These are phyloP conservation scores for Inga laurina DNA, from an alignment of 306 rosid genomes.

Conservation along the genomic window DNA sequence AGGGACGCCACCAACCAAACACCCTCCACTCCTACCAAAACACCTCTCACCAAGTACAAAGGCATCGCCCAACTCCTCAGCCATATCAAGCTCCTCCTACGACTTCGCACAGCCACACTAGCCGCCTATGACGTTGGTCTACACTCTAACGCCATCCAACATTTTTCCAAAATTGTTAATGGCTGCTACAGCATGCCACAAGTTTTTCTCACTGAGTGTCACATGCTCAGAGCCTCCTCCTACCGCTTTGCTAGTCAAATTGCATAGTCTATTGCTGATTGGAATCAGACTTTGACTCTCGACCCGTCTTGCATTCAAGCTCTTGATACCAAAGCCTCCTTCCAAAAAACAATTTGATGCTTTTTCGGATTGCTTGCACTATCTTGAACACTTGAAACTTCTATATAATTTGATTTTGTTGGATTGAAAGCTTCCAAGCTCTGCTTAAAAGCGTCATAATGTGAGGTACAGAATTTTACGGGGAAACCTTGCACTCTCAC, in stretches of 20 bases:
- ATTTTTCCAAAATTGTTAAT: constrained; percentile 82
- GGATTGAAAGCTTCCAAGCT: constrained; percentile 86
- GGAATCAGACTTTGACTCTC: constrained; percentile 76
- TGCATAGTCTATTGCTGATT: constrained; percentile 83
- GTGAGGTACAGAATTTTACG: constrained; percentile 63
- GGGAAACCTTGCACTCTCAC: constrained; percentile 75
- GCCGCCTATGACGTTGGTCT: constrained; percentile 89
- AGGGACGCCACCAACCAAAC: constrained; percentile 41
- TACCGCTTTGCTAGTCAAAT: constrained; percentile 72
- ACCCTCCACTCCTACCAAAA: constrained; percentile 56
- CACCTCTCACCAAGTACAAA: constrained; percentile 52
- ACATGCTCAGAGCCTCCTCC: constrained; percentile 75
- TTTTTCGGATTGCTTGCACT: constrained; percentile 83
- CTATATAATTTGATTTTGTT: constrained; percentile 78
- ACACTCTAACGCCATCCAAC: constrained; percentile 87
- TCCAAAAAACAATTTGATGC: constrained; percentile 73
- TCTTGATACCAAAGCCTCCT: constrained; percentile 75
- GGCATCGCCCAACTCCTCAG: constrained; percentile 61
- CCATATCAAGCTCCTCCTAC: constrained; percentile 82
- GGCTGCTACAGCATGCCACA: constrained; percentile 92
- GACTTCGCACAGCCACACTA: constrained; percentile 79
- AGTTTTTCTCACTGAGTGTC: constrained; percentile 86
- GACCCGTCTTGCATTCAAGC: constrained; percentile 85
- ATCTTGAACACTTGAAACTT: constrained; percentile 85
- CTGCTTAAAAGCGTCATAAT: constrained; percentile 85